Conservation (phyloP, 2,329 filamentous ascomycete genomes). For the Diplocarpon mali region DNA sequence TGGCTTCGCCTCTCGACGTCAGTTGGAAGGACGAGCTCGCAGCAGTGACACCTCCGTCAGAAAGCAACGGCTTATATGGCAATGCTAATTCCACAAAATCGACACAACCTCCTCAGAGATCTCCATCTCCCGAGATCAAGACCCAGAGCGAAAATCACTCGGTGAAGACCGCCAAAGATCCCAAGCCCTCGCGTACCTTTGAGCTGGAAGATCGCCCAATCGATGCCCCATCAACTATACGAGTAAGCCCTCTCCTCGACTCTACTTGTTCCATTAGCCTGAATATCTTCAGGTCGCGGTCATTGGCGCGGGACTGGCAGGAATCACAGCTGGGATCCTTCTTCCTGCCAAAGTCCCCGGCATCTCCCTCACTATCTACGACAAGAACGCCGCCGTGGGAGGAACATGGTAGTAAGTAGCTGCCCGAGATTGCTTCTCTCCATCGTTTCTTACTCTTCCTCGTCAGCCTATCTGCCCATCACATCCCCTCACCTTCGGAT, state of each 20-base stretch:
- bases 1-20: too few species aligned
- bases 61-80: too few species aligned
- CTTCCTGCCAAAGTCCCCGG: constrained; percentile 56
- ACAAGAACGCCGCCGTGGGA: constrained; percentile 33
- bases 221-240: constrained; percentile 9
- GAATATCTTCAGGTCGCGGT: constrained; percentile 26
- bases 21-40: too few species aligned
- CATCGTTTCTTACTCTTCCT: too few species aligned
- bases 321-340: constrained; percentile 52
- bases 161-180: not conserved
- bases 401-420: constrained; percentile 33
- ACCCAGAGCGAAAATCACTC: not conserved
- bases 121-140: too few species aligned
- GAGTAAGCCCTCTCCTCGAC: constrained; percentile 6
- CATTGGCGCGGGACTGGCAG: constrained; percentile 53
- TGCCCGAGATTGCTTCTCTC: too few species aligned
- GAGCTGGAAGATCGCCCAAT: constrained; percentile 32
- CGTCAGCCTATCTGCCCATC: too few species aligned
- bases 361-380: constrained; percentile 37
- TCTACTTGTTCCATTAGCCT: not conserved
- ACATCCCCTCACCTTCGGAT: too few species aligned
- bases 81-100: too few species aligned
- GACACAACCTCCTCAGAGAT: too few species aligned
- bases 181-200: constrained; percentile 18
- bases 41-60: too few species aligned